phyloP scores from a whole-genome alignment of 2,329 filamentous ascomycete species.

The Amphichorda felina region DNA sequence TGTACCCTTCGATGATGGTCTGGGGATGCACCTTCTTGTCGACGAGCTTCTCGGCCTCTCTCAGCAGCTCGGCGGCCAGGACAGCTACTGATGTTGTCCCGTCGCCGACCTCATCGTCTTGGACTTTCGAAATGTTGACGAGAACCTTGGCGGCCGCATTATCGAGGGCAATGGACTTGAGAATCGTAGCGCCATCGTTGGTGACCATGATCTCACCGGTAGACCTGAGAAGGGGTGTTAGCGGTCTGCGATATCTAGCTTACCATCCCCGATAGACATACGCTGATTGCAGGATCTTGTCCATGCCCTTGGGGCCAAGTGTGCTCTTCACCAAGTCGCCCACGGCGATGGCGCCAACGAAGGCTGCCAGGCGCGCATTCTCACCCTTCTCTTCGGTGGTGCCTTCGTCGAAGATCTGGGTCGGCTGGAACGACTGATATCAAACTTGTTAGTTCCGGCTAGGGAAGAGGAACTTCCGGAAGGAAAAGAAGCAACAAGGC shows the following conservation, averaged over 20 bases:
- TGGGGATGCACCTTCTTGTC: constrained; percentile 98
- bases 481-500: background rate
- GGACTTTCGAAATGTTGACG: constrained; percentile 98
- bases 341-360: constrained; percentile 95
- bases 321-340: constrained; percentile 97
- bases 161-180: constrained; percentile 96
- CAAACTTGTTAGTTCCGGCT: constrained; percentile 6
- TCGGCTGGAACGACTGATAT: constrained; percentile 63
- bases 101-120: constrained; percentile 97
- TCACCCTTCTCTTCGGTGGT: constrained; percentile 97
- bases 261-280: constrained; percentile 32
- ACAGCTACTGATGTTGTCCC: constrained; percentile 98
- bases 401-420: constrained; percentile 95
- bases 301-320: constrained; percentile 95
- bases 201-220: constrained; percentile 97
- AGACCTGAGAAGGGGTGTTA: constrained; percentile 43
- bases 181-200: constrained; percentile 95
- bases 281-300: constrained; percentile 95
- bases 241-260: background rate
- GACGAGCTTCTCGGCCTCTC: constrained; percentile 93
- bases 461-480: background rate
- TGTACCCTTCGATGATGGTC: constrained; percentile 97
- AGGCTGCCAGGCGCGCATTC: constrained; percentile 96
- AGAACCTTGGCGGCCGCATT: constrained; percentile 97
- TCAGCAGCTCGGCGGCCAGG: constrained; percentile 83